Base-by-base conservation (phyloP, 495 filamentous ascomycete genomes). In the Filosporella fistucella region DNA sequence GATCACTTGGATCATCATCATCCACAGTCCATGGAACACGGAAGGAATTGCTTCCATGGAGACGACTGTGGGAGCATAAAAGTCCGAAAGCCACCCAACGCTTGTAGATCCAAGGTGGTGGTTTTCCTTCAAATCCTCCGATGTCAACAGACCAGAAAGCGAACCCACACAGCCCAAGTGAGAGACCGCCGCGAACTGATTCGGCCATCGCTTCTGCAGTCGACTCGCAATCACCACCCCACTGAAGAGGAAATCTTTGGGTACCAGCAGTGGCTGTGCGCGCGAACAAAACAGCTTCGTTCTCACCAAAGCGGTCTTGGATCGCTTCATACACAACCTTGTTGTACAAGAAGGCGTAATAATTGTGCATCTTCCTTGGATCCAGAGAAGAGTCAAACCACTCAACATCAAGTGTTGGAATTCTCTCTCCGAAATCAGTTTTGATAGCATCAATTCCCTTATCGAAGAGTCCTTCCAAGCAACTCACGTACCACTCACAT, bases 21-120 rank as follows among this genome's bases (percentile, higher is more conserved):
- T 84, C 84, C 52, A 86, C 80, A 16, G 78, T 74, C 84, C 84
- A 87, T 20, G 83, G 84, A 9, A 86, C 82, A 21, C 82, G 80
- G 66, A 84, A 87, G 11, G 77, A 80, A 21, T 72, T 76, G 17
- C 70, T 75, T 1, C 84, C 84, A 60, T 86, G 83, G 3, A 88
- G 68, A 3, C 82, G 76, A 28, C 76, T 82, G 60, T 86, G 82
- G 0, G 76, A 78, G 53, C 79, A 85, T 12, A 88, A 59, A 0
- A 87, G 70, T 0, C 84, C 82, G 51, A 86, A 85, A 4, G 82
- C 81, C 6, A 87, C 81, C 84, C 84, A 88, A 26, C 84, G 77
- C 61, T 87, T 88, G 61, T 88, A 88, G 49, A 87, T 76, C 59
- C 78, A 78, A 0, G 82, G 76, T 5, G 75, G 70, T 8, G 83